A percentile compares a stretch with the other conserved stretches of the same genome.
Evolutionary conservation across 2,329 filamentous ascomycete species (phyloP).

Genomic region (Eutypa lata): DNA sequence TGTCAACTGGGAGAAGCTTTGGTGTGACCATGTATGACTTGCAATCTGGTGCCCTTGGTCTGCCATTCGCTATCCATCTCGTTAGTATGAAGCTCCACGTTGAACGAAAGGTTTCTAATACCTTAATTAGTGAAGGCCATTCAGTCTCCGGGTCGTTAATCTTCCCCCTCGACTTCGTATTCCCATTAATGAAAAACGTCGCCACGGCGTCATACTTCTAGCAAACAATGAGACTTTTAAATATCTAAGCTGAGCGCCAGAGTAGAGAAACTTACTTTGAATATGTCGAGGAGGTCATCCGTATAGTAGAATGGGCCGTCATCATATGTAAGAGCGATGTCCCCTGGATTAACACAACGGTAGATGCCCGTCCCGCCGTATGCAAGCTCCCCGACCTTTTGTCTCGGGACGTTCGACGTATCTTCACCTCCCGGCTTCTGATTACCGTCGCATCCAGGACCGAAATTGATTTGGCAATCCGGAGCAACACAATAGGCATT

Average conservation of each 20-base stretch:
- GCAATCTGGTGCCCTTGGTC: constrained; percentile 31
- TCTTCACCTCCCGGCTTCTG: background rate
- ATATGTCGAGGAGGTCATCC: constrained; percentile 17
- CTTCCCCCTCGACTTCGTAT: constrained; percentile 45
- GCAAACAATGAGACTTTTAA: constrained; percentile 25
- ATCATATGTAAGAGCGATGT: constrained; percentile 25
- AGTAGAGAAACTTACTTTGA: background rate
- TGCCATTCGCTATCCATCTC: constrained; percentile 27
- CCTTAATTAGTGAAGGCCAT: constrained; percentile 28
- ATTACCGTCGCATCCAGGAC: background rate
- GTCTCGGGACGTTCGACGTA: constrained; percentile 5
- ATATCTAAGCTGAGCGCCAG: too few species aligned
- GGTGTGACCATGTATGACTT: constrained; percentile 32
- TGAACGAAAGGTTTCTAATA: constrained; percentile 5
- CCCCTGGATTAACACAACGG: constrained; percentile 6
- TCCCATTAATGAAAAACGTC: constrained; percentile 61
- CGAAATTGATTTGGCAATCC: background rate
- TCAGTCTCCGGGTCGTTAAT: constrained; percentile 41
- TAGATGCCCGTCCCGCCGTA: constrained; percentile 11
- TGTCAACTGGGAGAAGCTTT: constrained; percentile 29
- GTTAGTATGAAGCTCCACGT: constrained; percentile 9
- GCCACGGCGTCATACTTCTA: constrained; percentile 53
- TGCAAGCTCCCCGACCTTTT: constrained; percentile 3
- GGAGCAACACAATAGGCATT: background rate
- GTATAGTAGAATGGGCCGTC: constrained; percentile 19